Evolutionary conservation across 495 filamentous ascomycete species (phyloP).

Genomic region (Schizothecium vesticola): DNA sequence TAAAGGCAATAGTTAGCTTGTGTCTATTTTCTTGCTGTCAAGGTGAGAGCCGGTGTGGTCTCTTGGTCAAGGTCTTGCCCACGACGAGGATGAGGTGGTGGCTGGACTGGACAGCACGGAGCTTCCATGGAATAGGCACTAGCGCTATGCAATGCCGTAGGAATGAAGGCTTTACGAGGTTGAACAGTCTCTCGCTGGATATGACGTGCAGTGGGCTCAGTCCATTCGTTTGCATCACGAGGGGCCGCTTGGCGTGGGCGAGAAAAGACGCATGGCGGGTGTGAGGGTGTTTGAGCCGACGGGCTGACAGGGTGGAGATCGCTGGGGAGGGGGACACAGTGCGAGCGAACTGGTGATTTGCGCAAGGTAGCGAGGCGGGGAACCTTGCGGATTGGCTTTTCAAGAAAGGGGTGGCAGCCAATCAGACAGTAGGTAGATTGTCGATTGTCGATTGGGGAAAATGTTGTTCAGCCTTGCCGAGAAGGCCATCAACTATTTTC

Average conservation of each 20-base stretch:
- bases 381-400: background rate
- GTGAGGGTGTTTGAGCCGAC: background rate
- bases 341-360: background rate
- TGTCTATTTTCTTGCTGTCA: too few relatives aligned
- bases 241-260: background rate
- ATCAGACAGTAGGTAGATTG: background rate
- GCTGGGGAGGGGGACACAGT: background rate
- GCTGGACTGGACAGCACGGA: background rate
- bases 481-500: slow-evolving; percentile 16
- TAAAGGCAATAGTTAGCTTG: too few relatives aligned
- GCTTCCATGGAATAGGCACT: background rate
- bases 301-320: background rate
- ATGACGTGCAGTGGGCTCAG: background rate
- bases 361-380: background rate
- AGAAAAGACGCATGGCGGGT: background rate
- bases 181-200: background rate
- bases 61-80: background rate
- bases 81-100: too few relatives aligned
- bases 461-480: slow-evolving; percentile 15
- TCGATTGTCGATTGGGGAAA: background rate
- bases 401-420: background rate
- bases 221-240: background rate
- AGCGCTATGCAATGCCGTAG: background rate
- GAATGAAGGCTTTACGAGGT: background rate
- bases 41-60: background rate